phyloP scores from a whole-genome alignment of 1,284 basidiomycete genomes.

The Xerocomus amazonicus region DNA sequence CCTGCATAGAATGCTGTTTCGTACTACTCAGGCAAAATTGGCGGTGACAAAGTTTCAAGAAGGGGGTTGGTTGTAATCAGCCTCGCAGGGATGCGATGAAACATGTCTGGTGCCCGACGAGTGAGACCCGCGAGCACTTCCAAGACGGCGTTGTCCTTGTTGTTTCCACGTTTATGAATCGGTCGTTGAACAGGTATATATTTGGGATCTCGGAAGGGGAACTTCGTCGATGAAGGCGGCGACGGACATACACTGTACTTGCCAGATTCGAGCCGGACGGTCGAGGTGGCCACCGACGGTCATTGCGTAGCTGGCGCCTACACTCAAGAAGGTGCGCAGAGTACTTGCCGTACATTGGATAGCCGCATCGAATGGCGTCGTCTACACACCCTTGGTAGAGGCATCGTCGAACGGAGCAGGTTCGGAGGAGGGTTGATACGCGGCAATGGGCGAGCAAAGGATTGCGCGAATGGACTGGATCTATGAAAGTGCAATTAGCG shows the following conservation, averaged over 20 bases:
- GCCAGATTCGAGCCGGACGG: neutral
- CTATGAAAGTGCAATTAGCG: too few species aligned
- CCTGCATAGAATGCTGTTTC: conserved; percentile 24
- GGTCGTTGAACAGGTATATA: conserved; percentile 25
- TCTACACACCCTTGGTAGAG: neutral
- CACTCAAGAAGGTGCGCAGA: neutral
- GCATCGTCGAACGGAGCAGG: neutral
- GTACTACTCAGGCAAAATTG: conserved; percentile 26
- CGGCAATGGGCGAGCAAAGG: neutral
- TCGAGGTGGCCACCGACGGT: neutral
- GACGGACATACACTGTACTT: neutral
- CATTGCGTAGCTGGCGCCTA: neutral
- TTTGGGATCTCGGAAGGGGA: conserved; percentile 13
- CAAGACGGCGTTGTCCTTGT: conserved; percentile 22
- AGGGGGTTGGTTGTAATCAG: conserved; percentile 27
- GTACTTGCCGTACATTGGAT: neutral
- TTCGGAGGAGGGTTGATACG: neutral
- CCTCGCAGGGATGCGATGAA: conserved; percentile 11
- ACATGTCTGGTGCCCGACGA: conserved; percentile 14
- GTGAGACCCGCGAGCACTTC: conserved; percentile 28
- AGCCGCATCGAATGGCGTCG: neutral
- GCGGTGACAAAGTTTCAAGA: conserved; percentile 26
- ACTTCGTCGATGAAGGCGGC: neutral
- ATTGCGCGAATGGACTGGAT: neutral
- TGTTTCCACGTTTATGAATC: conserved; percentile 15